These are phyloP conservation scores for Chrysoporthe deuterocubensis DNA, from an alignment of 2,329 filamentous ascomycete species.

Conservation along the genomic window DNA sequence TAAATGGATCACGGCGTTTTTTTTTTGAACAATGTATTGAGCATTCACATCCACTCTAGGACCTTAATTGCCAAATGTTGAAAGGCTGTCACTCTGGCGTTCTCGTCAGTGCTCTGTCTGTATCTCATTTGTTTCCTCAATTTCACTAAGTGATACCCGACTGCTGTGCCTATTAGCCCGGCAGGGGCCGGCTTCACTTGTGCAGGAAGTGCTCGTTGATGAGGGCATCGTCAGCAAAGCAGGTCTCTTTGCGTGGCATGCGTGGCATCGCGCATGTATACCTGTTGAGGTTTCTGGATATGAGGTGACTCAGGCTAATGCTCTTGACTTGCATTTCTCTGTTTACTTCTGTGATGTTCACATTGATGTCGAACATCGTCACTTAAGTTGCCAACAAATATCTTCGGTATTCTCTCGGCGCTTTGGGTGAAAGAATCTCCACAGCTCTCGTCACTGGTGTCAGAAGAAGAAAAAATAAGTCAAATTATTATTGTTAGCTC, in stretches of 20 bases:
- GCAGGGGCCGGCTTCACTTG: not conserved
- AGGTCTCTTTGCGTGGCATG: not conserved
- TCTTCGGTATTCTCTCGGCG: not conserved
- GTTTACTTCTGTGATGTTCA: not conserved
- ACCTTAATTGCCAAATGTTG: not conserved
- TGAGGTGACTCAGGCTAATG: not conserved
- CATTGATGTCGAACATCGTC: not conserved
- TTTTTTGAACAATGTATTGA: not conserved
- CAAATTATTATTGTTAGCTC: not conserved
- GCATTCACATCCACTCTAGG: not conserved
- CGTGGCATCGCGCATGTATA: too few relatives aligned
- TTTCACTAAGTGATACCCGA: too few relatives aligned
- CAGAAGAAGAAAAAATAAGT: too few relatives aligned
- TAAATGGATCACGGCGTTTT: not conserved
- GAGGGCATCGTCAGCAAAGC: not conserved
- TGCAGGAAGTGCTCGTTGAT: not conserved
- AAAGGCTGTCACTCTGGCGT: not conserved
- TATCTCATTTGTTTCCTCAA: not conserved
- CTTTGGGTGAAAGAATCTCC: too few relatives aligned
- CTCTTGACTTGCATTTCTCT: not conserved
- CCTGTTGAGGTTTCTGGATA: not conserved
- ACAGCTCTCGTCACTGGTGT: not conserved
- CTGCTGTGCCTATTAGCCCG: not conserved
- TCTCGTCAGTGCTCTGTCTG: not conserved
- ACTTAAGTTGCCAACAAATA: not conserved